Percentiles rank a stretch among this genome's conserved stretches.
These are phyloP conservation scores for Cyberlindnera petersonii DNA, from an alignment of 805 yeast species.

Conservation along the genomic window DNA sequence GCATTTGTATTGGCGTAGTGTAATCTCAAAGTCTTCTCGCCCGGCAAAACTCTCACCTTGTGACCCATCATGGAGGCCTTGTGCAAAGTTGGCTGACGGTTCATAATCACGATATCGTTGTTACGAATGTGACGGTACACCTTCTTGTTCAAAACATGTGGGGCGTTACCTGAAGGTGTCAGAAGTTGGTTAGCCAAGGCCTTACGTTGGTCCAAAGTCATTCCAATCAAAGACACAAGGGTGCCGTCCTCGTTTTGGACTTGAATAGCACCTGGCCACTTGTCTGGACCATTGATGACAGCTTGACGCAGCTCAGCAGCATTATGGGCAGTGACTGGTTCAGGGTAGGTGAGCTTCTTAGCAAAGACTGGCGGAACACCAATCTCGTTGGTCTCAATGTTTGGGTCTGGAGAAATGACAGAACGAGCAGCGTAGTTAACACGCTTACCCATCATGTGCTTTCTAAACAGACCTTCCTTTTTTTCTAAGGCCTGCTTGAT, in stretches of 20 bases:
- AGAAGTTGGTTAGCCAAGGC: constrained; percentile 90
- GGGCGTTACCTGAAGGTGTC: constrained; percentile 68
- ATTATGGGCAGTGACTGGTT: constrained; percentile 92
- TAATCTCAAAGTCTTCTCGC: constrained; percentile 92
- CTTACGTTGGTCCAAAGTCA: constrained; percentile 91
- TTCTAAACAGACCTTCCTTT: constrained; percentile 97
- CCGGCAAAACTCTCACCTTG: constrained; percentile 92
- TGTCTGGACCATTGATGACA: constrained; percentile 94
- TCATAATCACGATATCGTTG: constrained; percentile 95
- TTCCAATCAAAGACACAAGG: constrained; percentile 73
- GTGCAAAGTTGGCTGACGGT: constrained; percentile 98
- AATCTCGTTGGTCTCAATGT: constrained; percentile 93
- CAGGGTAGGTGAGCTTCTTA: constrained; percentile 91
- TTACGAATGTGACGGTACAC: constrained; percentile 93
- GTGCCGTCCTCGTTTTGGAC: constrained; percentile 95
- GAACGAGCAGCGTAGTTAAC: constrained; percentile 99
- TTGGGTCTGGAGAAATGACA: constrained; percentile 98
- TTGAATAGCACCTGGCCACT: constrained; percentile 98
- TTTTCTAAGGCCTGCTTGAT: constrained; percentile 95
- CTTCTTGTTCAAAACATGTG: constrained; percentile 75
- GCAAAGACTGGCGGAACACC: constrained; percentile 99
- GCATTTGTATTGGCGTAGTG: constrained; percentile 99
- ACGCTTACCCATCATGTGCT: constrained; percentile 99
- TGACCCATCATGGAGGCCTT: constrained; percentile 99
- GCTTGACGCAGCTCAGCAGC: constrained; percentile 89